These are phyloP conservation scores for Cercospora berteroae DNA, from an alignment of 2,329 filamentous ascomycete species.

Conservation along the genomic window DNA sequence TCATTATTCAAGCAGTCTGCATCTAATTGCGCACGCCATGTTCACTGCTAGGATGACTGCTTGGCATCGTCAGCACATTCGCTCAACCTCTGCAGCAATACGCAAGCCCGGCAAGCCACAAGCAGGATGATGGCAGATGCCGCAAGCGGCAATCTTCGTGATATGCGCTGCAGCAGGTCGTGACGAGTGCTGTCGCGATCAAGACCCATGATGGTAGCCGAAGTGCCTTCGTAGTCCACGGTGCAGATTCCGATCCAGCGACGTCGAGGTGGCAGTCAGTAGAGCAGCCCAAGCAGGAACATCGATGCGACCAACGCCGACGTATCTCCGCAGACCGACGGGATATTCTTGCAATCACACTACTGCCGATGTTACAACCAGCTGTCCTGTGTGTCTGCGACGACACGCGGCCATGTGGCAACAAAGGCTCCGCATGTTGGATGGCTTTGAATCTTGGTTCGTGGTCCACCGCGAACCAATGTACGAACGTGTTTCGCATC, in stretches of 20 bases:
- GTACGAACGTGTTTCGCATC: conserved; percentile 5
- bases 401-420: not conserved
- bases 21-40: not conserved
- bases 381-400: not conserved
- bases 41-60: not conserved
- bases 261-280: not conserved
- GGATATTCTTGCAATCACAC: not conserved
- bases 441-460: conserved; percentile 3
- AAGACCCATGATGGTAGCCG: not conserved
- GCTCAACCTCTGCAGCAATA: not conserved
- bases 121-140: not conserved
- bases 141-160: not conserved
- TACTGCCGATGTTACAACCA: not conserved
- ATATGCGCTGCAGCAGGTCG: no score
- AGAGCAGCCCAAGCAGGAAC: not conserved
- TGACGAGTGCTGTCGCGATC: not conserved
- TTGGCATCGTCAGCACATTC: not conserved
- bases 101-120: not conserved
- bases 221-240: not conserved
- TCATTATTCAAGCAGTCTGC: not conserved
- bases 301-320: not conserved
- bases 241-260: not conserved
- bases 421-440: conserved; percentile 1
- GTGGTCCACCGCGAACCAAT: not conserved
- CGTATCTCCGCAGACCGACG: not conserved